phyloP scores from a whole-genome alignment of 208 protist species.

The Trypanosoma mega region DNA sequence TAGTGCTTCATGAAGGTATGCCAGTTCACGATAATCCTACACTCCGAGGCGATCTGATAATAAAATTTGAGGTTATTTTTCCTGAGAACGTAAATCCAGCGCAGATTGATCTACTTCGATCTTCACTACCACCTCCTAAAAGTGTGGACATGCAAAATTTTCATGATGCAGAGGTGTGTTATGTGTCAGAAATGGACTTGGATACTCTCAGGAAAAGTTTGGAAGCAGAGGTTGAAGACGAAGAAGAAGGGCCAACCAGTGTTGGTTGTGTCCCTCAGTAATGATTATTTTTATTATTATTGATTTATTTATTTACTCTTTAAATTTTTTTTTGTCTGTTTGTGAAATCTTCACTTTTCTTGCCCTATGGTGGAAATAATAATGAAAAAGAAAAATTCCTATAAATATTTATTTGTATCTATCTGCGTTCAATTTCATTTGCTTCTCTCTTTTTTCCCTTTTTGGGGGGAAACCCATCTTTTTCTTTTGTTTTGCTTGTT shows the following conservation, averaged over 20 bases:
- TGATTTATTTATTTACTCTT: background rate
- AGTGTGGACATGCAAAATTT: constrained; percentile 28
- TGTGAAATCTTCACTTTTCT: too few species aligned
- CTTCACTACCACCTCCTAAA: constrained; percentile 49
- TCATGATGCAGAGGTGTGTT: constrained; percentile 43
- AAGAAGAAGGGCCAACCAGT: constrained; percentile 23
- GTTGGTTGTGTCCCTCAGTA: constrained; percentile 58
- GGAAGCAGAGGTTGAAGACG: constrained; percentile 55
- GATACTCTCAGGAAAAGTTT: constrained; percentile 40
- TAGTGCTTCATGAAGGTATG: constrained; percentile 80
- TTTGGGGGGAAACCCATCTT: too few species aligned
- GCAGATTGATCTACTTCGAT: constrained; percentile 41
- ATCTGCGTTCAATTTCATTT: background rate
- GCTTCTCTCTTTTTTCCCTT: background rate
- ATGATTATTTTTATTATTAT: background rate
- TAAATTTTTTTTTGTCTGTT: background rate
- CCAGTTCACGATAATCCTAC: constrained; percentile 28
- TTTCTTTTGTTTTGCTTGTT: background rate
- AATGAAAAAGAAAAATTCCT: background rate
- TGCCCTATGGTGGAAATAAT: background rate
- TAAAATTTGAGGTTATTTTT: constrained; percentile 70
- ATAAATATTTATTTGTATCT: background rate
- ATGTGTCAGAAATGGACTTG: constrained; percentile 50
- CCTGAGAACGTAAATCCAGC: constrained; percentile 40
- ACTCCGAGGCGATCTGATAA: constrained; percentile 65